These are phyloP conservation scores for Platanthera guangdongensis DNA, from an alignment of 106 monocot species.

Conservation along the genomic window DNA sequence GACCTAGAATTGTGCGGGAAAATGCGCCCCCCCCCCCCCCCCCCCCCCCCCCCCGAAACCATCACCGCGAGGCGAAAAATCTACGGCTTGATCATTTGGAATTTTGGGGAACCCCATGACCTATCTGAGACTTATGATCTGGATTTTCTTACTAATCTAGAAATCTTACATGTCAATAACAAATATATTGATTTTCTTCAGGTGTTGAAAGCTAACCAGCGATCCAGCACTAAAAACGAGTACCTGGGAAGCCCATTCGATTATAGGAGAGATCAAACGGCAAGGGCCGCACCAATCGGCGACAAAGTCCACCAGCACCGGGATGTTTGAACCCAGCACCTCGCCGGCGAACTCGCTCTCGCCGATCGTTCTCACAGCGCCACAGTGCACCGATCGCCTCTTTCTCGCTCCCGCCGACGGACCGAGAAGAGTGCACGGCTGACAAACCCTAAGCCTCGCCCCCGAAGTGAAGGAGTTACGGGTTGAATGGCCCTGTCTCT, in stretches of 20 bases:
- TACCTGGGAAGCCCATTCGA: conserved; percentile 89
- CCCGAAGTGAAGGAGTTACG: neutral
- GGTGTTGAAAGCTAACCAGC: too few species aligned
- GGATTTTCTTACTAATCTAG: too few species aligned
- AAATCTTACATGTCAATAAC: too few species aligned
- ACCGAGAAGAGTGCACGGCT: neutral
- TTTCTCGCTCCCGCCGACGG: neutral
- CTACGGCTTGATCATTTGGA: too few species aligned
- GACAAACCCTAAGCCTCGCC: neutral
- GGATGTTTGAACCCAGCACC: conserved; percentile 63
- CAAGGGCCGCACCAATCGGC: conserved; percentile 97
- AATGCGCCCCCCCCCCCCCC: too few species aligned
- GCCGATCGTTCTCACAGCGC: conserved; percentile 28
- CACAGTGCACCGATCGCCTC: conserved; percentile 30
- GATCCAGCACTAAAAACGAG: neutral
- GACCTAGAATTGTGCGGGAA: too few species aligned
- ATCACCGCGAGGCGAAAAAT: too few species aligned
- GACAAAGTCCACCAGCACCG: conserved; percentile 92
- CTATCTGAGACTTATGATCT: too few species aligned
- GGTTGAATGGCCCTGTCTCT: neutral
- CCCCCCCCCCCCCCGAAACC: too few species aligned
- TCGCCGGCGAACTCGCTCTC: conserved; percentile 51
- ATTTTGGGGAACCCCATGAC: too few species aligned
- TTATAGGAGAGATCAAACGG: conserved; percentile 62
- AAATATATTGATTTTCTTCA: too few species aligned